Evolutionary conservation across 164 flowering plant genomes (phyloP).

Genomic region (Berberis thunbergii): DNA sequence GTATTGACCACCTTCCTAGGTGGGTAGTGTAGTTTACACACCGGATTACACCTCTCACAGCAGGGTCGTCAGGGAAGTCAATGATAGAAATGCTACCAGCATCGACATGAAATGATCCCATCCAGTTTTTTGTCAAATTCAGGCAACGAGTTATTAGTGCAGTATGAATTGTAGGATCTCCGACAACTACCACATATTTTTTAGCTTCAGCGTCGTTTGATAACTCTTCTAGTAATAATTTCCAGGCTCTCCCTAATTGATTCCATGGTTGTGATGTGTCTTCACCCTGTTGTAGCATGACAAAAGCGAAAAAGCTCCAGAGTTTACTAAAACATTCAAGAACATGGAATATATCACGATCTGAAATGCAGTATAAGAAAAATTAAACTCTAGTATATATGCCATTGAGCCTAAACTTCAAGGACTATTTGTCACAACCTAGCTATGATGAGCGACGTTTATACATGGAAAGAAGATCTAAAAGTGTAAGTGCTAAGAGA

Average conservation of each 20-base stretch:
- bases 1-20: conserved; percentile 95
- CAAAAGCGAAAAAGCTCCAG: too few species aligned
- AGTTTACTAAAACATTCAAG: too few species aligned
- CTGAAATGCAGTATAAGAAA: too few species aligned
- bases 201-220: conserved; percentile 34
- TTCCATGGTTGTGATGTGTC: conserved; percentile 62
- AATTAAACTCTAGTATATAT: too few species aligned
- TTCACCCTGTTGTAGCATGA: too few species aligned
- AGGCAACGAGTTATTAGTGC: conserved; percentile 68
- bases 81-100: conserved; percentile 75
- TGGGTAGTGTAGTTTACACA: conserved; percentile 94
- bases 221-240: conserved; percentile 37
- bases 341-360: too few species aligned
- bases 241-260: conserved; percentile 62
- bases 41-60: conserved; percentile 54
- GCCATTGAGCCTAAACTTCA: too few species aligned
- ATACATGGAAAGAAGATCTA: too few species aligned
- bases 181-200: conserved; percentile 45
- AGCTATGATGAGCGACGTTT: too few species aligned
- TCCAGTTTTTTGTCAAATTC: conserved; percentile 54
- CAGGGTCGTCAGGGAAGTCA: conserved; percentile 84
- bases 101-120: conserved; percentile 78
- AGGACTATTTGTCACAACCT: too few species aligned
- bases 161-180: conserved; percentile 52
- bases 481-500: too few species aligned